Evolutionary conservation across 805 yeast genomes (phyloP).

Genomic region (Kregervanrija delftensis): DNA sequence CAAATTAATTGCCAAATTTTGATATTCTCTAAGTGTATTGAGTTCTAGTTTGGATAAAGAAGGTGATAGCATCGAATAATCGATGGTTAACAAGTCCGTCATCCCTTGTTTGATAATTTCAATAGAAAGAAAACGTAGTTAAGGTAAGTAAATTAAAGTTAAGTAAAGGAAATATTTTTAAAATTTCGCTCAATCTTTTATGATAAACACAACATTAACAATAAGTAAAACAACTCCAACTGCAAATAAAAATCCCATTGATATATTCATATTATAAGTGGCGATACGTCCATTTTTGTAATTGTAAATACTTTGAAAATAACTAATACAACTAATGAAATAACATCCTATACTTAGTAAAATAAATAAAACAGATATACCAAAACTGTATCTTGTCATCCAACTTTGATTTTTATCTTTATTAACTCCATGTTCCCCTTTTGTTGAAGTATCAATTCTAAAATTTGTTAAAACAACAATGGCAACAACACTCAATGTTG

Average conservation of each 20-base stretch:
- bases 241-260: constrained; percentile 20
- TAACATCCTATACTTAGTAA: constrained; percentile 33
- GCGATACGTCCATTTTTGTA: constrained; percentile 36
- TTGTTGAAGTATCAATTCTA: constrained; percentile 30
- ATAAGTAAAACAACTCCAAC: constrained; percentile 5
- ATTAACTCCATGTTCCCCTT: constrained; percentile 8
- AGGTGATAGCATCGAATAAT: constrained; percentile 2
- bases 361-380: constrained; percentile 28
- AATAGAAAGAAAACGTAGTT: neutral
- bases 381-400: constrained; percentile 14
- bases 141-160: neutral
- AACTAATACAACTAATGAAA: constrained; percentile 33
- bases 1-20: constrained; percentile 29
- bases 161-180: neutral
- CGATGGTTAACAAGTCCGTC: constrained; percentile 5
- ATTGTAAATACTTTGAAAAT: constrained; percentile 36
- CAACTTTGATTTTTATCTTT: constrained; percentile 3
- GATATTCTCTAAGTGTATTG: constrained; percentile 32
- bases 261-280: constrained; percentile 26
- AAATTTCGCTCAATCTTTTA: neutral
- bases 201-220: constrained; percentile 8
- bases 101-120: neutral
- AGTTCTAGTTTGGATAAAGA: constrained; percentile 21
- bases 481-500: constrained; percentile 39
- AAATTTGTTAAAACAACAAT: constrained; percentile 41